Base-by-base conservation (phyloP, 768 basidiomycete genomes). In the Ephemerocybe angulata region DNA sequence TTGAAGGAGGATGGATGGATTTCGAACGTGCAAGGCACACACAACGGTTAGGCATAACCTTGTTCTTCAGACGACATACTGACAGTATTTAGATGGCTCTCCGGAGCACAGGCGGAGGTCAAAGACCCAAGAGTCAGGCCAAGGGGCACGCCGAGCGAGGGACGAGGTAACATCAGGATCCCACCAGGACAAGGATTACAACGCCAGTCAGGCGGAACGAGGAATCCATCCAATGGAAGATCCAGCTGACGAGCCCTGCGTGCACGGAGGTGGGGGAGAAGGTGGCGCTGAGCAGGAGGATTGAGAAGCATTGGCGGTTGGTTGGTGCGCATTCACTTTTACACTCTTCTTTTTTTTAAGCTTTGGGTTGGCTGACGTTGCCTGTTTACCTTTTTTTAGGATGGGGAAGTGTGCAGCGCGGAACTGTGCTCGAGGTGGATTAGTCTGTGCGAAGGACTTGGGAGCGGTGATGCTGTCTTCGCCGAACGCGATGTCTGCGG, bases 231-330 rank as follows among this genome's bases (percentile, higher is more conserved):
- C n/a, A n/a, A n/a, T n/a, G n/a, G 15, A 93, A 93, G 76, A 95
- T 96, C 56, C 87, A 93, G 63, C 73, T 98, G 53, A 98, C 94
- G 28, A 88, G 88, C 1, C 97, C 97, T 0, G 93, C 93, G 8
- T 98, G 97, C 69, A 96, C 94, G 27, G 94, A 98, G 70, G 82
- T 97, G 30, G 93, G 93, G 12, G 97, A 99, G 75, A 98, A 98
- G 80, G 96, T 99, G 31, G 97, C 96, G 2, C 71, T 98, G 40
- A 93, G 90, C 28, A 79, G 96, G 56, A 81, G 96, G 61, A 97
- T 98, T 61, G 96, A 98, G 74, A 97, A 97, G 76, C 95, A 96
- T 75, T 97, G 94, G 94, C 88, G 94, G 54, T 82, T 97, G 63
- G 94, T 98, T 52, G 94, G 92, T 87, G 65, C 75, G 89, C 83